Base-by-base conservation (phyloP, 352 stramenopile genomes). In the Phytophthora rubi region DNA sequence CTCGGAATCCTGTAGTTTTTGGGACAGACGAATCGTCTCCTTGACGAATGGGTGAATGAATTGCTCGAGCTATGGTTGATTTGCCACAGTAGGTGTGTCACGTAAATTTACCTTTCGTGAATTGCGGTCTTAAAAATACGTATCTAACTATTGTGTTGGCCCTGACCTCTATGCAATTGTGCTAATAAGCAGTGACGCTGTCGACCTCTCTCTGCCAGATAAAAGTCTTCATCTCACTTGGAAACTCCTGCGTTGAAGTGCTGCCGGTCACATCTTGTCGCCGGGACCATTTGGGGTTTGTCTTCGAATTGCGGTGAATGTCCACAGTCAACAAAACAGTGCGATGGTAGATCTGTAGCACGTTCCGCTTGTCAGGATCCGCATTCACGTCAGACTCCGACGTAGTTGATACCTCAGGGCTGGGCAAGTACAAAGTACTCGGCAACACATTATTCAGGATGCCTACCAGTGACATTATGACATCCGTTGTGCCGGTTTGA, bases 1-100 rank as follows among this genome's bases (percentile, higher is more conserved):
- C 75, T 7, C 69, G 54, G 63, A 83, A 86, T 0, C 73, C 78
- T 2, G 60, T 76, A 16, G 52, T 58, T 30, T 30, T 30, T 6
- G 28, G 28, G 28, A 6, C 37, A 45, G 9, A n/a, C 9, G 9
- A 45, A 45, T 30, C 28, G 28, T 30, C 28, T 30, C 28, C 28
- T 30, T 6, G 28, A 30, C 28, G 4, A 30, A 30, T 7, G 28
- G 6, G 28, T 30, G 28, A 7, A 30, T 30, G 28, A 30, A 30
- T 30, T 30, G 28, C 28, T 30, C 28, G 4, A 30, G 28, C 28
- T 30, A 7, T 30, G 28, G 28, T 30, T 30, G 28, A 30, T 30
- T 30, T 30, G 0, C 28, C 28, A 30, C 28, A 30, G 26, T 30
- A 30, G 28, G 28, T 30, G 28, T 30, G 28, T 30, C 28, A 30